These are phyloP conservation scores for Stemphylium vesicarium DNA, from an alignment of 2,329 filamentous ascomycete genomes.

Conservation along the genomic window DNA sequence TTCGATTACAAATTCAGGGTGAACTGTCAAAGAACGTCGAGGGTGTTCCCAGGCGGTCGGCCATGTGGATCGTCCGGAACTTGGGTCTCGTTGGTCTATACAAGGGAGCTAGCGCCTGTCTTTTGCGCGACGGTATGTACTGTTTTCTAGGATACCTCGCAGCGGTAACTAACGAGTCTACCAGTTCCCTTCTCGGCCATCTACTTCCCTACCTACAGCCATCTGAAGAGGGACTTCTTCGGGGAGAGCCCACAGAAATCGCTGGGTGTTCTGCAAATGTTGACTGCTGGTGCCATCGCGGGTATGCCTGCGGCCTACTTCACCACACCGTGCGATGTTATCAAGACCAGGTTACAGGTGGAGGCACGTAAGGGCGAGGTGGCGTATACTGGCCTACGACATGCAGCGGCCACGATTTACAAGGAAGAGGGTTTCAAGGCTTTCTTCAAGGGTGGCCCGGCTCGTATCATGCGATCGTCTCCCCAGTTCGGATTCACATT, in stretches of 20 bases:
- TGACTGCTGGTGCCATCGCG: conserved; percentile 88
- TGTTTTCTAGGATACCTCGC: not conserved
- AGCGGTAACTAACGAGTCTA: conserved; percentile 16
- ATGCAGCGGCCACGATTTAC: conserved; percentile 82
- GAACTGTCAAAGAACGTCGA: conserved; percentile 90
- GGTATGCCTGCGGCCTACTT: conserved; percentile 72
- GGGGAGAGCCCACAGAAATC: conserved; percentile 88
- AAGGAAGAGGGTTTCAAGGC: conserved; percentile 92
- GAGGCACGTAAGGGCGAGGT: conserved; percentile 96
- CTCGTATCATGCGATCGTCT: conserved; percentile 91
- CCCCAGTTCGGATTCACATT: conserved; percentile 98
- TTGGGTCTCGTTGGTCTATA: conserved; percentile 93
- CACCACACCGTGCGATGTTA: conserved; percentile 96
- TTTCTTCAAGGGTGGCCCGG: conserved; percentile 98
- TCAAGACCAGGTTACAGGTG: conserved; percentile 98
- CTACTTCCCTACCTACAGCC: conserved; percentile 96
- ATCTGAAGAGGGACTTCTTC: conserved; percentile 92
- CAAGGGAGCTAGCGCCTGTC: conserved; percentile 93
- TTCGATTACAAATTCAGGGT: conserved; percentile 95
- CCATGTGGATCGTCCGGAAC: conserved; percentile 97
- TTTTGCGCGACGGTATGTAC: conserved; percentile 74
- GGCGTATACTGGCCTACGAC: conserved; percentile 82
- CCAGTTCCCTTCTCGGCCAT: conserved; percentile 93
- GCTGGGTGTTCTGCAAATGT: conserved; percentile 86
- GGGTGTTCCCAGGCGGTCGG: conserved; percentile 82